Percentiles rank a stretch among this genome's conserved stretches.
Conservation (phyloP, 106 monocot species). For the Dendrobium huoshanense region DNA sequence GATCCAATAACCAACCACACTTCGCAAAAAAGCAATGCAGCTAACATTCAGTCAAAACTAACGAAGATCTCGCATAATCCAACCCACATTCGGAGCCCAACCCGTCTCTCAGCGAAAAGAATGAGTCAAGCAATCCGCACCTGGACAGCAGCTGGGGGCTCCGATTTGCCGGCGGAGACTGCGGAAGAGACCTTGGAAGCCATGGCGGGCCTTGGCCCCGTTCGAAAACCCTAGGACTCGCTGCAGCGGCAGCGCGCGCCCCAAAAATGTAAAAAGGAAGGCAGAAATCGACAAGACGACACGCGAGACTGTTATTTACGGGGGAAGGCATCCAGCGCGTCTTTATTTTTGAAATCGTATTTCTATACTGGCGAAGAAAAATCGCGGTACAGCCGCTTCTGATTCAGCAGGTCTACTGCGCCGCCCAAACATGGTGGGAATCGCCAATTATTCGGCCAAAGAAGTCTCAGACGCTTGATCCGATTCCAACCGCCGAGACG, state of each 20-base stretch:
- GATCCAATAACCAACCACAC: no score
- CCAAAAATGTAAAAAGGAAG: neutral
- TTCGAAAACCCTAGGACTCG: slow-evolving; percentile 1
- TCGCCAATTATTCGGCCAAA: neutral
- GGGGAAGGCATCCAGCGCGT: neutral
- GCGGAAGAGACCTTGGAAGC: slow-evolving; percentile 18
- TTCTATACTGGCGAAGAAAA: neutral
- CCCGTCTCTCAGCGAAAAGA: neutral
- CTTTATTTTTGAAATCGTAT: slow-evolving; percentile 3
- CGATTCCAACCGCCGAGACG: neutral
- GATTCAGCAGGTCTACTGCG: neutral
- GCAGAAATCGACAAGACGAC: neutral
- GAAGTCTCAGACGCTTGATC: neutral
- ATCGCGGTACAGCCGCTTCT: neutral
- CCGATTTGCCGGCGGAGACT: slow-evolving; percentile 26
- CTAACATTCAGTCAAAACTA: neutral
- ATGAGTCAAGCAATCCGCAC: slow-evolving; percentile 3
- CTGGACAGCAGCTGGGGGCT: slow-evolving; percentile 8
- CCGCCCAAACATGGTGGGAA: neutral
- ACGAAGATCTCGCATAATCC: neutral
- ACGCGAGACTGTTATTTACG: neutral
- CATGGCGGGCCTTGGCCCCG: neutral
- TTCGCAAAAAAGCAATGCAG: neutral
- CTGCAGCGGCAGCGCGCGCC: slow-evolving; percentile 3
- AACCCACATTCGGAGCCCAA: slow-evolving; percentile 5